A percentile compares a stretch with the other conserved stretches of the same genome.
Evolutionary conservation across 2,329 filamentous ascomycete genomes (phyloP).

Genomic region (Stagonosporopsis tanaceti): DNA sequence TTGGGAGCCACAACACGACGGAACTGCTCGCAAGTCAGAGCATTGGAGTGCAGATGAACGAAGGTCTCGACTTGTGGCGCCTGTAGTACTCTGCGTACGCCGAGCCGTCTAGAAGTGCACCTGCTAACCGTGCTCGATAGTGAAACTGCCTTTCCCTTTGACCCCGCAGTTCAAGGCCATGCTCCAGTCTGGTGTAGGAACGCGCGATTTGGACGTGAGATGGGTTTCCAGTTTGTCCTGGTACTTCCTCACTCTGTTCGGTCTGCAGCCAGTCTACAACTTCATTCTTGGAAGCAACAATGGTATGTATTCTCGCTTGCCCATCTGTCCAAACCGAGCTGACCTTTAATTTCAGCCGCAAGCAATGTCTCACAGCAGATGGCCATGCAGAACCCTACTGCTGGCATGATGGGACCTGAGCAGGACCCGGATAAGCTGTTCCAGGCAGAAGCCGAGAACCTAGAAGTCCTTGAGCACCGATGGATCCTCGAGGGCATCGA

Average conservation of each 20-base stretch:
- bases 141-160: conserved; percentile 96
- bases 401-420: conserved; percentile 87
- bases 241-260: conserved; percentile 98
- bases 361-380: conserved; percentile 90
- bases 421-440: conserved; percentile 97
- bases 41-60: not conserved
- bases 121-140: conserved; percentile 53
- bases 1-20: not conserved
- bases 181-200: conserved; percentile 96
- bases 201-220: conserved; percentile 92
- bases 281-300: conserved; percentile 97
- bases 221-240: conserved; percentile 99
- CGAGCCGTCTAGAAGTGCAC: not conserved
- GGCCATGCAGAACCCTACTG: conserved; percentile 75
- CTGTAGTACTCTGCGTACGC: not conserved
- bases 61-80: not conserved
- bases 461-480: conserved; percentile 93
- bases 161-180: conserved; percentile 99
- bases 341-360: conserved; percentile 68
- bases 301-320: conserved; percentile 64
- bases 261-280: conserved; percentile 94
- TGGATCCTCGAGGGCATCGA: conserved; percentile 91
- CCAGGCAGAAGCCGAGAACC: conserved; percentile 88
- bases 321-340: conserved; percentile 32
- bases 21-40: not conserved